A percentile compares a stretch with the other conserved stretches of the same genome.
Conservation (phyloP, 495 filamentous ascomycete genomes). For the Tuber magnatum region DNA sequence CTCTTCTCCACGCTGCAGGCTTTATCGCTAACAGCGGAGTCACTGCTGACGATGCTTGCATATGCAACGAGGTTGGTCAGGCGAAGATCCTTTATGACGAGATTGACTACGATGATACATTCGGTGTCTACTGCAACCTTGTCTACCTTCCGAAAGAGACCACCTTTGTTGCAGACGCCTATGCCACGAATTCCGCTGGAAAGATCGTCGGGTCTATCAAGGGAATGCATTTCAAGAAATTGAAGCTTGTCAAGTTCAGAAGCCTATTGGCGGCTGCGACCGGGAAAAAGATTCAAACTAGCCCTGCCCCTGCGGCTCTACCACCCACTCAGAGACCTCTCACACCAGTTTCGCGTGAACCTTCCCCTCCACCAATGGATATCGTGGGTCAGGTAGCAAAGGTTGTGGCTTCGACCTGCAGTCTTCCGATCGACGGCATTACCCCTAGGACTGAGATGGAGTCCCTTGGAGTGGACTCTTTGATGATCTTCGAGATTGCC, state of each 20-base stretch:
- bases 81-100: slow-evolving; percentile 62
- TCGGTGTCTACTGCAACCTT: slow-evolving; percentile 42
- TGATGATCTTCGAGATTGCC: slow-evolving; percentile 52
- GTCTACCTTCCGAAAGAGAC: slow-evolving; percentile 45
- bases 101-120: slow-evolving; percentile 51
- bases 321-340: slow-evolving; percentile 5
- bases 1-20: slow-evolving; percentile 59
- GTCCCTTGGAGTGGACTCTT: slow-evolving; percentile 56
- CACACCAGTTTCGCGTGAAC: slow-evolving; percentile 2
- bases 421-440: slow-evolving; percentile 58
- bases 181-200: slow-evolving; percentile 21
- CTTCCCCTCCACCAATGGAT: slow-evolving; percentile 19
- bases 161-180: slow-evolving; percentile 39
- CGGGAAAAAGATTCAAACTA: slow-evolving; percentile 13
- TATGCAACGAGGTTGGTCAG: slow-evolving; percentile 74
- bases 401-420: slow-evolving; percentile 63
- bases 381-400: slow-evolving; percentile 26
- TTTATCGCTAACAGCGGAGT: slow-evolving; percentile 72
- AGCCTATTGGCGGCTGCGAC: slow-evolving; percentile 22
- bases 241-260: slow-evolving; percentile 28
- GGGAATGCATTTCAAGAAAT: slow-evolving; percentile 34
- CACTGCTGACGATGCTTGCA: slow-evolving; percentile 63
- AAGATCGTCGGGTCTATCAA: slow-evolving; percentile 30
- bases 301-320: slow-evolving; percentile 2
- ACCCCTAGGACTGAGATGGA: slow-evolving; percentile 50